These are phyloP conservation scores for Coemansia sp. DNA, from an alignment of 192 early-diverging fungal species.

Conservation along the genomic window DNA sequence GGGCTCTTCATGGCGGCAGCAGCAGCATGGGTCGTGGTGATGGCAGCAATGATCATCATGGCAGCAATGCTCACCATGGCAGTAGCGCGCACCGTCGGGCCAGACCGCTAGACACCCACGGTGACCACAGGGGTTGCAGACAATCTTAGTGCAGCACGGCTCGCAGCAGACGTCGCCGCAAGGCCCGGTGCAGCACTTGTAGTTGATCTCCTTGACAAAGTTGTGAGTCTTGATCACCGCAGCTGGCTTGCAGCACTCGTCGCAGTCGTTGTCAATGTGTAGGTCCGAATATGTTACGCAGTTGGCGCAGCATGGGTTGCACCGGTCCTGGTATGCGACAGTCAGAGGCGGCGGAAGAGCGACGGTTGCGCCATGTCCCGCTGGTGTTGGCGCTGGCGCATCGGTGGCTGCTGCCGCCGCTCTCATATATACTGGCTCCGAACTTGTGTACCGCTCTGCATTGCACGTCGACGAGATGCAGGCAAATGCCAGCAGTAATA, in stretches of 20 bases:
- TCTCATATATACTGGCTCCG: constrained; percentile 17
- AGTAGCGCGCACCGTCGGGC: constrained; percentile 36
- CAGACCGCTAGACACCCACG: constrained; percentile 30
- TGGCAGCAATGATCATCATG: constrained; percentile 5
- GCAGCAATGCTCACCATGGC: constrained; percentile 18
- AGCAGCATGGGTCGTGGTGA: background rate
- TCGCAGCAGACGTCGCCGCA: constrained; percentile 50
- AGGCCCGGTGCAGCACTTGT: constrained; percentile 54
- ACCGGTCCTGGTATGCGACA: constrained; percentile 47
- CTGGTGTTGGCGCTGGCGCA: constrained; percentile 9
- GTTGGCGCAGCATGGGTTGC: constrained; percentile 51
- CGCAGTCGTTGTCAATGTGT: constrained; percentile 45
- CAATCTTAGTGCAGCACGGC: constrained; percentile 54
- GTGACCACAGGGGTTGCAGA: constrained; percentile 41
- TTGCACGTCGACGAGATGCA: constrained; percentile 11
- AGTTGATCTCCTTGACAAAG: constrained; percentile 53
- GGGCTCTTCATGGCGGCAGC: background rate
- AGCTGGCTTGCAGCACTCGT: constrained; percentile 52
- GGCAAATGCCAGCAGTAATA: constrained; percentile 18
- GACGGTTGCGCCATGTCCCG: constrained; percentile 18
- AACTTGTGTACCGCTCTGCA: constrained; percentile 16
- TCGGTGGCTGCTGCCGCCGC: background rate
- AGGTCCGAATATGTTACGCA: constrained; percentile 49
- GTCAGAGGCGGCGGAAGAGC: constrained; percentile 46
- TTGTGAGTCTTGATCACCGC: constrained; percentile 52